These are phyloP conservation scores for Clavulina sp. DNA, from an alignment of 768 basidiomycete genomes.

Conservation along the genomic window DNA sequence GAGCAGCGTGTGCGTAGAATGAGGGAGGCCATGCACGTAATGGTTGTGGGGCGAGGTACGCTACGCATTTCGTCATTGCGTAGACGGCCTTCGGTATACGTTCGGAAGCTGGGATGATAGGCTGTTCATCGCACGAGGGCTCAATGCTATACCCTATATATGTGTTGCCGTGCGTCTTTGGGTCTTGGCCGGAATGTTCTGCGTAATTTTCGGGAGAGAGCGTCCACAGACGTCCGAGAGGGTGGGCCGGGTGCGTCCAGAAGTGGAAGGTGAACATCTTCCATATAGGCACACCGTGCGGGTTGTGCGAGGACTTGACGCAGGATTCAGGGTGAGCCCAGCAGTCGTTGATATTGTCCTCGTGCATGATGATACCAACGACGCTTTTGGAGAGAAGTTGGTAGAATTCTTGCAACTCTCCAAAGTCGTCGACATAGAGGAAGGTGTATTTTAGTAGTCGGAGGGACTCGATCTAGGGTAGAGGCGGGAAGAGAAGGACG, in stretches of 20 bases:
- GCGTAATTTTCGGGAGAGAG: conserved; percentile 1
- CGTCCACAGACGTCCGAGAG: conserved; percentile 4
- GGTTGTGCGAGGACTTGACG: background rate
- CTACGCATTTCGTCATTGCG: conserved; percentile 1
- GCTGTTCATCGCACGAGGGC: background rate
- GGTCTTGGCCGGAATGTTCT: background rate
- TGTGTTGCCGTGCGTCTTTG: background rate
- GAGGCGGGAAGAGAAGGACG: no score
- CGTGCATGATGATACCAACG: background rate
- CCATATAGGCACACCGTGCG: background rate
- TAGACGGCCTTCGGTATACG: conserved; percentile 2
- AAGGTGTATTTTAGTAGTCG: background rate
- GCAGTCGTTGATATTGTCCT: background rate
- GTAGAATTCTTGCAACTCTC: background rate
- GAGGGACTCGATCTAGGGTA: no score
- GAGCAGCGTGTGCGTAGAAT: background rate
- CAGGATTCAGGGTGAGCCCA: background rate
- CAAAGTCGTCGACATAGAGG: background rate
- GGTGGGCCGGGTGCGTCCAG: background rate
- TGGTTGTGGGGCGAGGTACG: background rate
- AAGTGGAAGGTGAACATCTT: conserved; percentile 3
- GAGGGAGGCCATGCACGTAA: background rate
- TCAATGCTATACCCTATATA: conserved; percentile 7
- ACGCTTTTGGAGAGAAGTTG: background rate
- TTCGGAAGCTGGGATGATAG: background rate